Percentiles rank a stretch among this genome's conserved stretches.
phyloP scores from a whole-genome alignment of 768 basidiomycete species.

The Boletus subparvulus region DNA sequence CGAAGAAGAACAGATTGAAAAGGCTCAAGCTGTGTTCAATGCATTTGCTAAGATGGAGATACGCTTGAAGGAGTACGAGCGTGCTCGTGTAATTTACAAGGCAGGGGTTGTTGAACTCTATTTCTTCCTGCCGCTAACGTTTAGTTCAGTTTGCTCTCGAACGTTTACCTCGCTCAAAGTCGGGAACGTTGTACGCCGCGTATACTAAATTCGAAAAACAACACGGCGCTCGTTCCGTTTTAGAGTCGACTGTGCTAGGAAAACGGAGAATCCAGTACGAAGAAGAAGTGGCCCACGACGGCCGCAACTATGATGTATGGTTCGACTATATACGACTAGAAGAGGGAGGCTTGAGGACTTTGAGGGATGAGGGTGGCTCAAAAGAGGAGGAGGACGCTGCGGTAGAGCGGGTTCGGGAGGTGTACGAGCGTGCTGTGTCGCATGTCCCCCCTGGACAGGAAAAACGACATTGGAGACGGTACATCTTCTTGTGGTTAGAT shows the following conservation, averaged over 20 bases:
- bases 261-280: constrained; percentile 99
- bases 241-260: constrained; percentile 92
- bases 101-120: constrained; percentile 37
- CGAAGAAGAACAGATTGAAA: constrained; percentile 83
- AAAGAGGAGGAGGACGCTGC: constrained; percentile 67
- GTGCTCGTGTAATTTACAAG: constrained; percentile 97
- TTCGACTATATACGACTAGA: constrained; percentile 95
- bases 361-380: constrained; percentile 72
- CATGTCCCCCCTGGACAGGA: constrained; percentile 93
- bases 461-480: constrained; percentile 89
- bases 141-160: constrained; percentile 83
- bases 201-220: constrained; percentile 99
- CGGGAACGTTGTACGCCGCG: constrained; percentile 79
- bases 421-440: constrained; percentile 93
- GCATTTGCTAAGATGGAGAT: constrained; percentile 98
- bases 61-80: constrained; percentile 92
- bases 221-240: constrained; percentile 81
- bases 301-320: constrained; percentile 96
- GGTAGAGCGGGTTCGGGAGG: constrained; percentile 73
- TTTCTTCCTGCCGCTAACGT: background rate
- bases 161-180: constrained; percentile 90
- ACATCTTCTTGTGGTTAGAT: constrained; percentile 91
- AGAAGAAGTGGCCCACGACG: constrained; percentile 89
- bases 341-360: constrained; percentile 78
- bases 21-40: constrained; percentile 87